Base-by-base conservation (phyloP, 495 filamentous ascomycete species). In the Xanthoparmelia taractica region DNA sequence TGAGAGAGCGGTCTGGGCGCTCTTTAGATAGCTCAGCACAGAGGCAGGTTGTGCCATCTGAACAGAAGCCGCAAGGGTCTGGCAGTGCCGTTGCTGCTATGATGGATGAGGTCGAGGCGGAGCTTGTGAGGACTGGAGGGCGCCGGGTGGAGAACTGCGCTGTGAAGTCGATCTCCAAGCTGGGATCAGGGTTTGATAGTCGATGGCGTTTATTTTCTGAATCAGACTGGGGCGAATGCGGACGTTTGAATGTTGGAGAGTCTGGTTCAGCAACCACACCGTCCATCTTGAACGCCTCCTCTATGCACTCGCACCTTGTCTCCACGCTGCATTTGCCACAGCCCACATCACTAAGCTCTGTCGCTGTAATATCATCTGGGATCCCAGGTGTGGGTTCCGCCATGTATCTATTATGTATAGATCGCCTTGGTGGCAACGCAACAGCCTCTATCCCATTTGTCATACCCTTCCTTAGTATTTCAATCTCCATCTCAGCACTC, bases 51-150 rank as follows among this genome's bases (percentile, higher is more conserved):
- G 86, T 91, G 20, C 89, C 89, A 59, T 92, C 88, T 67, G 85
- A 81, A 72, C 91, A 96, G 76, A 95, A 95, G n/a, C 91, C 91
- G 68, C 91, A 96, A 13, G 85, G 82, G 57, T 94, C 90, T 33
- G 77, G 73, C 18, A 74, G 72, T 33, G 59, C 63, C n/a, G 45
- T 47, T 43, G 66, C 58, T 25, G 64, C 59, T 40, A 60, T 34
- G 17, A 67, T 73, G n/a, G 76, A 78, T 3, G 74, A 72, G 34
- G 73, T 66, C 11, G 74, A 66, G 12, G 67, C 69, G 38, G 71
- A 67, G 59, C 71, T 71, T 64, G 74, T 61, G 54, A 65, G 34
- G 43, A 65, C 20, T 64, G 50, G 74, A 13, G 64, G 57, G 15
- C 75, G 77, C 15, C 73, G 76, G 0, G 82, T 75, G 8, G 82